Conservation (phyloP, 805 yeast species). For the Candida railenensis region DNA sequence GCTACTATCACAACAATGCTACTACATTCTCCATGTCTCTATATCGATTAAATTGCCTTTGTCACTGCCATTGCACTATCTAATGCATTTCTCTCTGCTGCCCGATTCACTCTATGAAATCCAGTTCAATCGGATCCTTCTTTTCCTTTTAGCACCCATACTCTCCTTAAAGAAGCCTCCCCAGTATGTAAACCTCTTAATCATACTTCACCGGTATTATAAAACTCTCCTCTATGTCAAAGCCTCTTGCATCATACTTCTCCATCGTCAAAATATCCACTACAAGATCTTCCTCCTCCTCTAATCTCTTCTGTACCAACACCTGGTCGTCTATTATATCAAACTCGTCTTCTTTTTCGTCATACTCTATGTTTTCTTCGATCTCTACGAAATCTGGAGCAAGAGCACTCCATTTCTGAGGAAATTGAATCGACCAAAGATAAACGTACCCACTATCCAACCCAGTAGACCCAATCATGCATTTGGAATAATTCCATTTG, state of each 20-base stretch:
- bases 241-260: slow-evolving; percentile 69
- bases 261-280: slow-evolving; percentile 70
- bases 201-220: slow-evolving; percentile 54
- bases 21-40: no score
- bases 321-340: slow-evolving; percentile 73
- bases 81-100: no score
- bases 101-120: no score
- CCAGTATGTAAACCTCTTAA: no score
- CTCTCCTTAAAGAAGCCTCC: no score
- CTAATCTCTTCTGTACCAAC: slow-evolving; percentile 56
- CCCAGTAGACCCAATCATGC: slow-evolving; percentile 80
- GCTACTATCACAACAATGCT: no score
- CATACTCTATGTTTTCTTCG: slow-evolving; percentile 86
- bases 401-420: slow-evolving; percentile 94
- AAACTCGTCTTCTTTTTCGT: slow-evolving; percentile 89
- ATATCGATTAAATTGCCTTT: no score
- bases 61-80: no score
- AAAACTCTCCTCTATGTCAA: slow-evolving; percentile 53
- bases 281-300: slow-evolving; percentile 59
- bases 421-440: slow-evolving; percentile 76
- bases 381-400: slow-evolving; percentile 96
- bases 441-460: slow-evolving; percentile 81
- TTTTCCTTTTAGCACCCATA: no score
- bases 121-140: no score
- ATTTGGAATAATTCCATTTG: slow-evolving; percentile 78